A percentile compares a stretch with the other conserved stretches of the same genome.
These are phyloP conservation scores for Rosa chinensis DNA, from an alignment of 306 rosid genomes.

Conservation along the genomic window DNA sequence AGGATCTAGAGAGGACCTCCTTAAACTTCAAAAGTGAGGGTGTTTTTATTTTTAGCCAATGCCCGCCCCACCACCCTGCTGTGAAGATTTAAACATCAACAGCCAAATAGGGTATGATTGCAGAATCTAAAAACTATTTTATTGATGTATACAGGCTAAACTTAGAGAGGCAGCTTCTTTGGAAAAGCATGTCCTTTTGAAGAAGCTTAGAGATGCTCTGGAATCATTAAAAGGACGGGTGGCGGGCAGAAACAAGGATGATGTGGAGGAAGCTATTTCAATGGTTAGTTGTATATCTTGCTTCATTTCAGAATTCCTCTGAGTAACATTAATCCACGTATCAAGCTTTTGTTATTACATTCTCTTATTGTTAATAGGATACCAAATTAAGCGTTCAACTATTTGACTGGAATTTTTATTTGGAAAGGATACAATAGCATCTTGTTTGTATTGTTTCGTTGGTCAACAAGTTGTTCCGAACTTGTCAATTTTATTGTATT, in stretches of 20 bases:
- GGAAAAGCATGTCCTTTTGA: slow-evolving; percentile 86
- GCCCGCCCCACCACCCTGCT: background rate
- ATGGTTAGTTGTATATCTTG: slow-evolving; percentile 57
- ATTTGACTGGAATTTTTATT: background rate
- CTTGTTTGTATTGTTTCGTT: background rate
- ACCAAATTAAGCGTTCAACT: background rate
- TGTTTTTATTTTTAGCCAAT: background rate
- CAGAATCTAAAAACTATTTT: slow-evolving; percentile 23
- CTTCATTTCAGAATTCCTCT: slow-evolving; percentile 8
- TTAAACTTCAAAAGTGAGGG: no score
- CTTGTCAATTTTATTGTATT: background rate
- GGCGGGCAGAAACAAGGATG: slow-evolving; percentile 83
- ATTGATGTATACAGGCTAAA: slow-evolving; percentile 67
- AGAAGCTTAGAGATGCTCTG: slow-evolving; percentile 93
- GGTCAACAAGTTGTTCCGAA: background rate
- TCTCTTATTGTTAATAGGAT: background rate
- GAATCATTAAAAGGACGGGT: slow-evolving; percentile 83
- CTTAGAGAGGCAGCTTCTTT: slow-evolving; percentile 87
- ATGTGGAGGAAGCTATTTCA: slow-evolving; percentile 78
- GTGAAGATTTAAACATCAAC: background rate
- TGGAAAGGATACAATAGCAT: background rate
- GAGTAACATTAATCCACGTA: background rate
- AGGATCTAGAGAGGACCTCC: no score
- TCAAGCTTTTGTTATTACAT: background rate
- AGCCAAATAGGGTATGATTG: slow-evolving; percentile 2